Evolutionary conservation across 768 basidiomycete genomes (phyloP), one percentile per base, ranked within the genome.

Genomic region (Lanmaoa pseudosensibilis): DNA sequence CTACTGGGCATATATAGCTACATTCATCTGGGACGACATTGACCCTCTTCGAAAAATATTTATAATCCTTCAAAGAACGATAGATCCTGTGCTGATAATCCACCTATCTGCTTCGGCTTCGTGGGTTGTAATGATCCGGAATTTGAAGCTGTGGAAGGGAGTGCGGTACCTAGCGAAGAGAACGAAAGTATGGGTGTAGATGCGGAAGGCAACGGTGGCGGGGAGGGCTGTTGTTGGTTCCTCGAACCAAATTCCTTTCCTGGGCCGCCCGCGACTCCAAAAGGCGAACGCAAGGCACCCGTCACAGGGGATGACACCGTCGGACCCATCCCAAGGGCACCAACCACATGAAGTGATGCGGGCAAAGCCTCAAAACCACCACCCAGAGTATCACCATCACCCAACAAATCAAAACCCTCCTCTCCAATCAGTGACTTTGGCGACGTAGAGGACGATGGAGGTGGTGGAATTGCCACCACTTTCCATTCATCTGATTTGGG

Each of bases 1-100:
- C 45, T 47, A 43, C 37, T n/a, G 30, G 9, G 18, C 45, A 5
- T 10, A 39, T n/a, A n/a, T n/a, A 39, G 39, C 30, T 57, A 46
- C 25, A 41, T 46, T 38, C 32, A 18, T 13, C 32, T 9, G 9
- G 21, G 33, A 33, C 15, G 16, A 12, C 21, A 43, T 34, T 0
- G 10, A 32, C 21, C 4, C 18, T 10, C 25, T 33, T 6, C 34
- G 18, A 33, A 23, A 47, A 10, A 39, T 3, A 41, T 37, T 69
- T 69, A 90, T 33, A 88, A 65, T 36, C 89, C 87, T 72, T 94
- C 92, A 68, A 94, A 94, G 70, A 94, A 94, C 18, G 87, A 90
- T 50, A 93, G 69, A 78, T 93, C 92, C 72, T 91, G 88, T 3
- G 90, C 91, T 4, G 87, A 88, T 48, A 93, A 69, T 5, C 86